A percentile compares a stretch with the other conserved stretches of the same genome.
phyloP scores from a whole-genome alignment of 176 grass and related monocot species.

The Panicum miliaceum region DNA sequence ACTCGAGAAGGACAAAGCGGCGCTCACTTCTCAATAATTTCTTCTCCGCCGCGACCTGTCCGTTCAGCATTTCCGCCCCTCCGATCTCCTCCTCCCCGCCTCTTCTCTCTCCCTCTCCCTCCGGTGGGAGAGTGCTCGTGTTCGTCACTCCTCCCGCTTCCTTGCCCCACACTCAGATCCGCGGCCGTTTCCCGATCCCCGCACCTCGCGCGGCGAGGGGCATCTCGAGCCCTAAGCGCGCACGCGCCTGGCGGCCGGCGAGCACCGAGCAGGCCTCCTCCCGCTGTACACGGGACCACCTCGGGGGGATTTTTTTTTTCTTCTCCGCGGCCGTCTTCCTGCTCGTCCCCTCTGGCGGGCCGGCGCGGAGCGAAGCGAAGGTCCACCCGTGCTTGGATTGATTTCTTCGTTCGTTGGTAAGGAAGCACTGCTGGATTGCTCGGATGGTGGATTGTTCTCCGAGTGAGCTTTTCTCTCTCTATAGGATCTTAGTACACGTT shows the following conservation, averaged over 20 bases:
- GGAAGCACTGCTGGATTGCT: not conserved
- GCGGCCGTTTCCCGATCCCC: not conserved
- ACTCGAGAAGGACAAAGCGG: not conserved
- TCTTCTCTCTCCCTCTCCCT: not conserved
- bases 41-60: conserved; percentile 14
- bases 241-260: too few relatives aligned
- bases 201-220: not conserved
- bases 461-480: not conserved
- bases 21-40: not conserved
- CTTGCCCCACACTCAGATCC: conserved; percentile 27
- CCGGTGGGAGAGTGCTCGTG: not conserved
- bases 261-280: too few relatives aligned
- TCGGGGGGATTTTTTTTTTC: not conserved
- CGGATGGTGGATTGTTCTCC: not conserved
- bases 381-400: not conserved
- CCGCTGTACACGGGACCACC: not conserved
- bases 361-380: not conserved
- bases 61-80: not conserved
- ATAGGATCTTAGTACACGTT: not conserved
- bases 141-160: conserved; percentile 7
- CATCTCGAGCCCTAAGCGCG: not conserved
- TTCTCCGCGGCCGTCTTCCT: not conserved
- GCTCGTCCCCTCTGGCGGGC: not conserved
- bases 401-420: conserved; percentile 19
- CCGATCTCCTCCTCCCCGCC: not conserved